A percentile compares a stretch with the other conserved stretches of the same genome.
Evolutionary conservation across 306 rosid genomes (phyloP).

Genomic region (Vigna unguiculata): DNA sequence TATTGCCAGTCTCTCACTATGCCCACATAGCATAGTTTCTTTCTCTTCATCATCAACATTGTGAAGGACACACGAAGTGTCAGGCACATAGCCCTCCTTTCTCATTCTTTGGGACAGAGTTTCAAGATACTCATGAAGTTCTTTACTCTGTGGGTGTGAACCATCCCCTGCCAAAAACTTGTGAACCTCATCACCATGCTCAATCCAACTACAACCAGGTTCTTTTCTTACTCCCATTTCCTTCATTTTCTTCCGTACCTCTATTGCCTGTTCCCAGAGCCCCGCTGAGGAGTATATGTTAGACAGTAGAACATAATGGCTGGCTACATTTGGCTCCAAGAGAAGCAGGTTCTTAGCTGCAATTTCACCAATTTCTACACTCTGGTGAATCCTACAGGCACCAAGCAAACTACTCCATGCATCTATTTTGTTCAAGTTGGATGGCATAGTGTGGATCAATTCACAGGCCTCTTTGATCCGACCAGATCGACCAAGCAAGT

Average conservation of each 20-base stretch:
- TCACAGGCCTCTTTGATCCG: constrained; percentile 69
- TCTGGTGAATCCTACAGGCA: constrained; percentile 69
- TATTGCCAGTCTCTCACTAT: constrained; percentile 94
- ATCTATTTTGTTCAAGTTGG: constrained; percentile 58
- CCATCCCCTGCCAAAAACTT: constrained; percentile 82
- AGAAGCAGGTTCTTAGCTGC: constrained; percentile 69
- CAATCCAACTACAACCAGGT: constrained; percentile 95
- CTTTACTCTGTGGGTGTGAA: constrained; percentile 75
- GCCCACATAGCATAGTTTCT: constrained; percentile 85
- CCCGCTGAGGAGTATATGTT: constrained; percentile 84
- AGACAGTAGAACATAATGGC: constrained; percentile 84
- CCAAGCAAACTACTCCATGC: constrained; percentile 98
- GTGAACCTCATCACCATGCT: constrained; percentile 82
- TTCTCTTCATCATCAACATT: constrained; percentile 82
- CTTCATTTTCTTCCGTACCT: constrained; percentile 78
- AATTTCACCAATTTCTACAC: constrained; percentile 74
- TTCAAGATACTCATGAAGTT: constrained; percentile 71
- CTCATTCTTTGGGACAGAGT: constrained; percentile 70
- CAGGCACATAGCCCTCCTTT: constrained; percentile 88
- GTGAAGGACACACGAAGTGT: constrained; percentile 89
- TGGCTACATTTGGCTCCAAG: constrained; percentile 83
- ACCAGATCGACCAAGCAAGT: constrained; percentile 92
- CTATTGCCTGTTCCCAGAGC: constrained; percentile 79
- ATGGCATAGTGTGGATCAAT: constrained; percentile 70
- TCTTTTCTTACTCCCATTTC: constrained; percentile 83